Evolutionary conservation across 75 land plant species (phyloP), one percentile per base, ranked within the genome.

Genomic region (Larix kaempferi): DNA sequence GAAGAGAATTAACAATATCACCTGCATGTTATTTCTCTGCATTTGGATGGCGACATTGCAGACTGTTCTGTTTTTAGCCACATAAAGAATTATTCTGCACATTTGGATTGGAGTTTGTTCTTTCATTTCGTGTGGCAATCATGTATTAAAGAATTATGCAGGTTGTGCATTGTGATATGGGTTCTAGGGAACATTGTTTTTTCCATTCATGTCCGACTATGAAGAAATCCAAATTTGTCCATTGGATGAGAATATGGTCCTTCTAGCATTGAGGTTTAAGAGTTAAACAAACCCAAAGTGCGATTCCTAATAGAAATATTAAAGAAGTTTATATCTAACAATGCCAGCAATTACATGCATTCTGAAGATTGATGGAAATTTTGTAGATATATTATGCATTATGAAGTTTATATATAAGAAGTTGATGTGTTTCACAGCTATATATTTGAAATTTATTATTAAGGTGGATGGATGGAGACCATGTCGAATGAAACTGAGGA

Each of bases 401-500:
- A n/a, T n/a, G n/a, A n/a, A 27, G 8, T 37, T 69, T 52, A 69
- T 10, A 8, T 13, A 12, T 27, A 33, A 5, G 6, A 10, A 7
- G 10, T 26, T 29, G 39, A 44, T 65, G 52, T 69, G 52, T 41
- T 69, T 33, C 8, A 23, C 52, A 69, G 72, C 72, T n/a, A 12
- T 39, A 21, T 69, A 2, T 41, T 19, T 69, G 19, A 3, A 69
- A 69, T 39, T 21, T 1, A 39, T 29, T 39, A 39, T 69, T 13
- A 44, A 41, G 37, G 52, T 39, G 72, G 21, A 39, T 69, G 72
- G 49, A 69, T 69, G 72, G 41, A 39, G 49, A 69, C 52, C 44
- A 69, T 69, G 72, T 69, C 52, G 21, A 35, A 35, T 41, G 72
- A 69, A 69, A 69, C 49, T 69, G 72, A 69, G 72, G 49, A 49